phyloP scores from a whole-genome alignment of 768 basidiomycete genomes.

The Leccinum longicurvipes region DNA sequence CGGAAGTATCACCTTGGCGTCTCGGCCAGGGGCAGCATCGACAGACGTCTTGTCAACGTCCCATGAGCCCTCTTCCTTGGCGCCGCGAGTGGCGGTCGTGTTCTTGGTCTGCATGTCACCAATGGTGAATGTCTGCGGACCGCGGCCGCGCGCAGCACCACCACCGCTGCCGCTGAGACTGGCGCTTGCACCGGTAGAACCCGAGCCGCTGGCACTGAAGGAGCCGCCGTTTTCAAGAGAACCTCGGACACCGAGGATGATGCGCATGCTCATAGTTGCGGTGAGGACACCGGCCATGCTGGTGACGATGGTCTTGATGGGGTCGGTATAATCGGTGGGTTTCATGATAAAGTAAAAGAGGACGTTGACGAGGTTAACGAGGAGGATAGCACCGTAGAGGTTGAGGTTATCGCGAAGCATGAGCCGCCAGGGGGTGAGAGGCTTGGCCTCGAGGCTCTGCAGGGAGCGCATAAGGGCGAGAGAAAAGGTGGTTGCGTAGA shows the following conservation, averaged over 20 bases:
- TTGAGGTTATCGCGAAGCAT: slow-evolving; percentile 90
- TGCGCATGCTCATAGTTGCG: slow-evolving; percentile 84
- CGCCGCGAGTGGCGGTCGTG: slow-evolving; percentile 39
- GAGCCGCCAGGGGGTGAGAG: slow-evolving; percentile 70
- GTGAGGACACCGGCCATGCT: slow-evolving; percentile 86
- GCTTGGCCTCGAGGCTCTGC: slow-evolving; percentile 38
- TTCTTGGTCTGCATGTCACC: slow-evolving; percentile 54
- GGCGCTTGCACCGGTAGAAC: slow-evolving; percentile 44
- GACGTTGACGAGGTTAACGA: slow-evolving; percentile 80
- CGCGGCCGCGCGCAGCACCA: slow-evolving; percentile 27
- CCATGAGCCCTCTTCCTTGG: slow-evolving; percentile 40
- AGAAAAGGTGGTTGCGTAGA: slow-evolving; percentile 42
- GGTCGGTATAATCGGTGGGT: slow-evolving; percentile 57
- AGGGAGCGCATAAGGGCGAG: slow-evolving; percentile 25
- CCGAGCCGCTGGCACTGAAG: slow-evolving; percentile 55
- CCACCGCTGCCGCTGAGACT: slow-evolving; percentile 26
- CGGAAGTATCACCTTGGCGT: slow-evolving; percentile 35
- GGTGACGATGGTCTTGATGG: slow-evolving; percentile 79
- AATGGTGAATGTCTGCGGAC: slow-evolving; percentile 37
- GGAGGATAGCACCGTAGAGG: slow-evolving; percentile 76
- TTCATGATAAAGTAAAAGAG: slow-evolving; percentile 84
- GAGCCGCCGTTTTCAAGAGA: slow-evolving; percentile 66
- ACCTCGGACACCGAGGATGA: slow-evolving; percentile 81
- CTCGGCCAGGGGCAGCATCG: slow-evolving; percentile 30
- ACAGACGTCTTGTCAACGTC: slow-evolving; percentile 41